A percentile compares a stretch with the other conserved stretches of the same genome.
These are phyloP conservation scores for Monilinia fructigena DNA, from an alignment of 2,329 filamentous ascomycete species.

Conservation along the genomic window DNA sequence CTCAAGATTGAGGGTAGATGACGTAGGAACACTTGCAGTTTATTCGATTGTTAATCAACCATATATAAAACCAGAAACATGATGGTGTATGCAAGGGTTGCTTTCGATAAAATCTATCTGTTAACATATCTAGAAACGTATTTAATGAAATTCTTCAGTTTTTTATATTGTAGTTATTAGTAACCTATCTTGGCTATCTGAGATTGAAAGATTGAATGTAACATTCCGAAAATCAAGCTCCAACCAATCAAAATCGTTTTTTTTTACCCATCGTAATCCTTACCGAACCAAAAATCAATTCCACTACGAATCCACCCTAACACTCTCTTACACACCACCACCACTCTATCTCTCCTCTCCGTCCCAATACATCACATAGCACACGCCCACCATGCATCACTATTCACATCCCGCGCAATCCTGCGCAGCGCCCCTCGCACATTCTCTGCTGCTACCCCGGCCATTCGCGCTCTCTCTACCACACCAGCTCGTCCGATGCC, in stretches of 20 bases:
- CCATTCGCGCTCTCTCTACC: conserved; percentile 54
- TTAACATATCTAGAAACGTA: too few species aligned
- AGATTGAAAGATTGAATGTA: not conserved
- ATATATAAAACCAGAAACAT: not conserved
- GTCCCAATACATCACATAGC: conserved; percentile 19
- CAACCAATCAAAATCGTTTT: conserved; percentile 21
- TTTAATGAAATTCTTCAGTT: not conserved
- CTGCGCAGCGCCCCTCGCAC: conserved; percentile 54
- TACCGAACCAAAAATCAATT: conserved; percentile 22
- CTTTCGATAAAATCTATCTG: not conserved
- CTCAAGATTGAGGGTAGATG: too few species aligned
- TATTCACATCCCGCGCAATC: conserved; percentile 67
- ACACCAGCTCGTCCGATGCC: conserved; percentile 30
- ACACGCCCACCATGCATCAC: conserved; percentile 55
- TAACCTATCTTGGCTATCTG: not conserved
- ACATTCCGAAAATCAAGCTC: conserved; percentile 16
- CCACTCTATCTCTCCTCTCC: conserved; percentile 18
- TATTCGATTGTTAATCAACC: not conserved
- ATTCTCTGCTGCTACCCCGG: conserved; percentile 35
- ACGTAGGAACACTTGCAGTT: not conserved
- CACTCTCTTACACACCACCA: conserved; percentile 17
- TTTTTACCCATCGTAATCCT: conserved; percentile 21
- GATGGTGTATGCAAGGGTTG: too few species aligned
- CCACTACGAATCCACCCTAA: conserved; percentile 23
- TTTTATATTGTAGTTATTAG: too few species aligned